Conservation (phyloP, 495 filamentous ascomycete genomes). For the Baudoinia panamericana region DNA sequence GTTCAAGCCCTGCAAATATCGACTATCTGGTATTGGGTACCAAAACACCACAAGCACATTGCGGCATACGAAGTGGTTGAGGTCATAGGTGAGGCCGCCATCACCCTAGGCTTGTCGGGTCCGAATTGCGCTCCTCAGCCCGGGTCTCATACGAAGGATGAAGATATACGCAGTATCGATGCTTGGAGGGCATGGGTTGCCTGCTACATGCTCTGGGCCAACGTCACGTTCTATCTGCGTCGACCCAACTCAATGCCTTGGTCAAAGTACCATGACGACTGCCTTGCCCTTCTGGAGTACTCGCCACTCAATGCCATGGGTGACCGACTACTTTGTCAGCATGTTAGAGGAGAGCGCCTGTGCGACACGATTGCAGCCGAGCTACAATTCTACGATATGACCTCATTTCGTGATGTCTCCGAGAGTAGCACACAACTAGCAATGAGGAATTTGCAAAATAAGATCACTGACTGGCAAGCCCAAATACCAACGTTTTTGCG, state of each 20-base stretch:
- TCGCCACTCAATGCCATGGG: neutral
- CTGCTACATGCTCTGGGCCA: constrained; percentile 3
- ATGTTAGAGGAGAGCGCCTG: constrained; percentile 2
- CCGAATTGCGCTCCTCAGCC: neutral
- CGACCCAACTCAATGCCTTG: neutral
- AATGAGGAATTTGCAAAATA: neutral
- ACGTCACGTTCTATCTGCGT: neutral
- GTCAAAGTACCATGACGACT: constrained; percentile 1
- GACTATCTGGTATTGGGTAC: constrained; percentile 5
- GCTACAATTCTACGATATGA: neutral
- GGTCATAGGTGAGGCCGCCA: neutral
- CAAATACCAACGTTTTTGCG: neutral
- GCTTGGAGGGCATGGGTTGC: constrained; percentile 4
- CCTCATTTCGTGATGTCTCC: neutral
- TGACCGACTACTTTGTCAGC: constrained; percentile 4
- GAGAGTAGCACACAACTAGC: neutral
- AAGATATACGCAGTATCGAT: neutral
- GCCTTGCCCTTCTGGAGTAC: constrained; percentile 9
- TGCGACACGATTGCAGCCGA: constrained; percentile 5
- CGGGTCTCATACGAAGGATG: neutral
- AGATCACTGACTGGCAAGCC: constrained; percentile 1
- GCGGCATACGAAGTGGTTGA: constrained; percentile 2
- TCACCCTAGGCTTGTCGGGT: neutral
- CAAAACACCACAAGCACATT: constrained; percentile 1
- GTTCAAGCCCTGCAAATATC: constrained; percentile 8